Conservation (phyloP, 768 basidiomycete species). For the Panaeolus papilionaceus region DNA sequence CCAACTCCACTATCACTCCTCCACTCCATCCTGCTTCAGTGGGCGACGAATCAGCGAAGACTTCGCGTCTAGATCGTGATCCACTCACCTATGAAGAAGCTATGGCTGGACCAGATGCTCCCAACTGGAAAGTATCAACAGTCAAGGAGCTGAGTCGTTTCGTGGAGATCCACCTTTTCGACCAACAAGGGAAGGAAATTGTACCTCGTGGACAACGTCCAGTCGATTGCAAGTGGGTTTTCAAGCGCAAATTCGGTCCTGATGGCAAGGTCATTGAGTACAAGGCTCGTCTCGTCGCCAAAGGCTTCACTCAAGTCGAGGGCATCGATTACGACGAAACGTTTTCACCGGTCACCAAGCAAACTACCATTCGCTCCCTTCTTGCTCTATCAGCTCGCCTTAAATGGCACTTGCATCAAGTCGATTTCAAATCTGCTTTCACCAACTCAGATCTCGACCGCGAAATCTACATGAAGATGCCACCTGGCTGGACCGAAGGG, state of each 20-base stretch:
- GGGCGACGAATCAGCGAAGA: no score
- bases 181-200: no score
- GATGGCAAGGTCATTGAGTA: slow-evolving; percentile 8
- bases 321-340: slow-evolving; percentile 20
- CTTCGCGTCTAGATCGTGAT: background rate
- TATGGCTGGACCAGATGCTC: background rate
- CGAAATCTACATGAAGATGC: slow-evolving; percentile 14
- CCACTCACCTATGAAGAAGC: slow-evolving; percentile 17
- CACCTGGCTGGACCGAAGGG: background rate
- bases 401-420: slow-evolving; percentile 6
- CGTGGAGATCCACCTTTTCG: no score
- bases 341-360: slow-evolving; percentile 16
- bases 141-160: no score
- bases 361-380: background rate
- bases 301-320: slow-evolving; percentile 18
- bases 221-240: slow-evolving; percentile 19
- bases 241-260: slow-evolving; percentile 13
- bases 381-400: slow-evolving; percentile 14
- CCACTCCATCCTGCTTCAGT: no score
- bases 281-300: slow-evolving; percentile 16
- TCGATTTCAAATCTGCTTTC: slow-evolving; percentile 16
- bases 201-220: background rate
- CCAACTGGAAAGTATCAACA: no score
- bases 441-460: slow-evolving; percentile 10
- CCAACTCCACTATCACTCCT: no score